phyloP scores from a whole-genome alignment of 1,284 basidiomycete species.

The Lignosus rhinocerotis region DNA sequence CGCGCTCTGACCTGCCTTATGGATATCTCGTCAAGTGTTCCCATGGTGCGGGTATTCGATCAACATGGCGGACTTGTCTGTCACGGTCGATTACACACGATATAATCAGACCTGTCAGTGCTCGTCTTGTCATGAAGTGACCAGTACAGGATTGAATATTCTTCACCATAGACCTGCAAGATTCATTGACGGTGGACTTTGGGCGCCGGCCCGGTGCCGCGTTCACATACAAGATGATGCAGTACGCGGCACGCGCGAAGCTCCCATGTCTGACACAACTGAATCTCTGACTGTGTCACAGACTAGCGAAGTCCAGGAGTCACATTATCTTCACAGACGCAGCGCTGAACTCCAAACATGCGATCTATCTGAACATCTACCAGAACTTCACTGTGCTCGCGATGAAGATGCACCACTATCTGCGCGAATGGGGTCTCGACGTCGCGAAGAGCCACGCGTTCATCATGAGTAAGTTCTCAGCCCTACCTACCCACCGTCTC shows the following conservation, averaged over 20 bases:
- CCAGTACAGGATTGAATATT: not conserved
- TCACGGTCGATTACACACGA: constrained; percentile 75
- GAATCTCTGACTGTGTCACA: constrained; percentile 29
- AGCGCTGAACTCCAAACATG: constrained; percentile 61
- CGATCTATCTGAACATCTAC: constrained; percentile 82
- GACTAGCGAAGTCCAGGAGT: constrained; percentile 65
- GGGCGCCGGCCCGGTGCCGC: constrained; percentile 56
- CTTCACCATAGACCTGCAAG: constrained; percentile 46
- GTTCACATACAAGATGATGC: constrained; percentile 70
- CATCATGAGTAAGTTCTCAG: constrained; percentile 50
- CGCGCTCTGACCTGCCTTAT: not conserved
- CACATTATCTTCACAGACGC: constrained; percentile 82
- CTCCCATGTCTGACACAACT: not conserved
- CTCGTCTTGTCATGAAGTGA: not conserved
- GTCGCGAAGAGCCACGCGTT: constrained; percentile 46
- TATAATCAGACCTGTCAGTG: constrained; percentile 59
- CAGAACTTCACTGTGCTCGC: constrained; percentile 85
- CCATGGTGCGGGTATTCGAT: constrained; percentile 90
- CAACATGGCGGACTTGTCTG: constrained; percentile 71
- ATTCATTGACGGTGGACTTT: constrained; percentile 67
- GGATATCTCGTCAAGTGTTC: constrained; percentile 56
- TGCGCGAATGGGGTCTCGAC: constrained; percentile 59
- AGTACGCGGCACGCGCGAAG: constrained; percentile 43
- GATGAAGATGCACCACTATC: constrained; percentile 87
- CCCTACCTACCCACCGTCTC: not conserved